These are phyloP conservation scores for Trebouxia sp. DNA, from an alignment of 139 green algal genomes.

Conservation along the genomic window DNA sequence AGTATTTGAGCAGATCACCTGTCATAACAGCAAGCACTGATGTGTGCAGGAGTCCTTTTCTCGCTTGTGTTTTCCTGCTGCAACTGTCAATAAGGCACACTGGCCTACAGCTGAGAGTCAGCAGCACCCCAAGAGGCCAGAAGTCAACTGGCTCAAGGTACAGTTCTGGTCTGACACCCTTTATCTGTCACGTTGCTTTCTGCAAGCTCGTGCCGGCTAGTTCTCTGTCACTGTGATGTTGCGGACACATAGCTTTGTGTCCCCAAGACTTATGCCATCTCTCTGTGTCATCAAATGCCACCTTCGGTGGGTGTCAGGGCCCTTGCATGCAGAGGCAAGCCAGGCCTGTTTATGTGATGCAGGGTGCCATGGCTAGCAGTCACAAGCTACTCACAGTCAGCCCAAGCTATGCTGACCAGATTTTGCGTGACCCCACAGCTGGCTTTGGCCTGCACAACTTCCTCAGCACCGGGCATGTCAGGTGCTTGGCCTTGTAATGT, in stretches of 20 bases:
- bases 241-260: too few relatives aligned
- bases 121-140: not conserved
- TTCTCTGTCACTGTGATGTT: too few relatives aligned
- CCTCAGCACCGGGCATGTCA: constrained; percentile 34
- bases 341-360: not conserved
- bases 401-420: constrained; percentile 67
- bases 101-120: not conserved
- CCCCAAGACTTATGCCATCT: too few relatives aligned
- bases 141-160: constrained; percentile 96
- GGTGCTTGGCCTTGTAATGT: too few relatives aligned
- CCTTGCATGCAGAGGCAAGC: too few relatives aligned
- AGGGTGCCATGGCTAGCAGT: constrained; percentile 2
- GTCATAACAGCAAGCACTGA: too few relatives aligned
- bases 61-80: constrained; percentile 38
- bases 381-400: constrained; percentile 82
- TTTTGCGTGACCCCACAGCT: constrained; percentile 36
- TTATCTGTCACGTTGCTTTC: too few relatives aligned
- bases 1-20: too few relatives aligned
- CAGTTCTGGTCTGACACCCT: not conserved
- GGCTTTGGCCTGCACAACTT: constrained; percentile 46
- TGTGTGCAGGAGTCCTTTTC: constrained; percentile 30
- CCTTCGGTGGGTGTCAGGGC: too few relatives aligned
- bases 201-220: too few relatives aligned
- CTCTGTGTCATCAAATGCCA: too few relatives aligned
- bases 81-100: constrained; percentile 14